Conservation (phyloP, 2,329 filamentous ascomycete genomes). For the Fusarium sp. region DNA sequence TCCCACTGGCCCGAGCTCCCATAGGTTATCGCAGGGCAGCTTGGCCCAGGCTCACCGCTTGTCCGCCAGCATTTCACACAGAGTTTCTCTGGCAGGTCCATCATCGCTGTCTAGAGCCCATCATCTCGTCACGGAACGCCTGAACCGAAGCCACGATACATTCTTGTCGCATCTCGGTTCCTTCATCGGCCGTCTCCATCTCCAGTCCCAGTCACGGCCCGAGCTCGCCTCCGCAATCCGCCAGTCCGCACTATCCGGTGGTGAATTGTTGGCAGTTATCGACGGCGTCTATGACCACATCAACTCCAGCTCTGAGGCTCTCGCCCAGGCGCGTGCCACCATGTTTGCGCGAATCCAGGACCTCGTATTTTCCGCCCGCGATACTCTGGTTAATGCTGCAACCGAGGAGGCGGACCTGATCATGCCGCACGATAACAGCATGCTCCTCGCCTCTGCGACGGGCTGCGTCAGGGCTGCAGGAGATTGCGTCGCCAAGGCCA, state of each 20-base stretch:
- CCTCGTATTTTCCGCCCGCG: conserved; percentile 84
- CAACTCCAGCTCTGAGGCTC: conserved; percentile 74
- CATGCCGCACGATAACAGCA: conserved; percentile 83
- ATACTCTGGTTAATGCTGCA: conserved; percentile 81
- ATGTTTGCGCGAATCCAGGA: conserved; percentile 88
- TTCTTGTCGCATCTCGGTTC: conserved; percentile 93
- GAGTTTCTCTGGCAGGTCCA: conserved; percentile 82
- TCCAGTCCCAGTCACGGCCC: conserved; percentile 91
- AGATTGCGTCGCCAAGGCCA: conserved; percentile 91
- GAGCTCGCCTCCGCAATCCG: conserved; percentile 88
- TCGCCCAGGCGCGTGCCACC: conserved; percentile 78
- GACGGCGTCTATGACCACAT: conserved; percentile 88
- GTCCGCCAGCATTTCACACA: conserved; percentile 76
- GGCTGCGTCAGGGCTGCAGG: conserved; percentile 91
- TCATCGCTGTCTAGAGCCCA: conserved; percentile 75
- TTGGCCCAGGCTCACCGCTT: conserved; percentile 61
- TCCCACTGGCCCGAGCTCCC: conserved; percentile 49
- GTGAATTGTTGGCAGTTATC: conserved; percentile 83
- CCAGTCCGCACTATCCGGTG: conserved; percentile 86
- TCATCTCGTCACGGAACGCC: conserved; percentile 86
- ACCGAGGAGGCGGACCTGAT: conserved; percentile 83
- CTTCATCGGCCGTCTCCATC: conserved; percentile 90
- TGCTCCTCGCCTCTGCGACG: conserved; percentile 84
- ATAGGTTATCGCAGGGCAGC: conserved; percentile 57
- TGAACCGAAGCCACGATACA: conserved; percentile 85